phyloP scores from a whole-genome alignment of 148 eudicot genomes.

The Camellia granthamiana region DNA sequence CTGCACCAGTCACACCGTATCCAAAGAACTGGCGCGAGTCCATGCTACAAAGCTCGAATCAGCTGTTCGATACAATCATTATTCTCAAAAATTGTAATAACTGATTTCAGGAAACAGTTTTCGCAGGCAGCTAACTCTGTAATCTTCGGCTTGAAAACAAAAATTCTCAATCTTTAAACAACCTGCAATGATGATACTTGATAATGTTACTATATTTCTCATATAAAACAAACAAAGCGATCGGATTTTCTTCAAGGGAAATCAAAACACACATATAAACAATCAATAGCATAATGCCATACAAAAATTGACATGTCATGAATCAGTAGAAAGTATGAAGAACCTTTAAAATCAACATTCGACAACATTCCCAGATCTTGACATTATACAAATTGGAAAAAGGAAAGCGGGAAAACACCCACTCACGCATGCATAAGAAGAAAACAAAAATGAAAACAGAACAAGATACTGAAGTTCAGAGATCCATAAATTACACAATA shows the following conservation, averaged over 20 bases:
- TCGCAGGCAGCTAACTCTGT: neutral
- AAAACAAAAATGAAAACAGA: neutral
- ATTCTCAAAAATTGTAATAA: neutral
- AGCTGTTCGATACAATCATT: constrained; percentile 12
- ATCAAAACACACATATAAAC: neutral
- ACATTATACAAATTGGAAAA: neutral
- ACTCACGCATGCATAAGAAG: neutral
- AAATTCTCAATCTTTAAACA: neutral
- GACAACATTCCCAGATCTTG: neutral
- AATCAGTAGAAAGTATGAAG: neutral
- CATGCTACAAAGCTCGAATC: constrained; percentile 52
- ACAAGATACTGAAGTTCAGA: neutral
- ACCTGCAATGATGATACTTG: neutral
- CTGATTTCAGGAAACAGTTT: neutral
- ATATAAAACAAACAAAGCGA: neutral
- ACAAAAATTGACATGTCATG: neutral
- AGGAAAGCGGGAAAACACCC: neutral
- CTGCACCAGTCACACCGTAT: constrained; percentile 41
- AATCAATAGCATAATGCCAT: neutral
- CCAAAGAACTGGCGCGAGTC: constrained; percentile 56
- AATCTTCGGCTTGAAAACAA: neutral
- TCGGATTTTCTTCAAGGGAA: neutral
- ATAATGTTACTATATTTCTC: neutral
- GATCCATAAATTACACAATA: neutral
- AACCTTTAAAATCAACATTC: neutral